Evolutionary conservation across 1,139 yeast species (phyloP), one percentile per base, ranked within the genome.

Genomic region (Pichia sp.): DNA sequence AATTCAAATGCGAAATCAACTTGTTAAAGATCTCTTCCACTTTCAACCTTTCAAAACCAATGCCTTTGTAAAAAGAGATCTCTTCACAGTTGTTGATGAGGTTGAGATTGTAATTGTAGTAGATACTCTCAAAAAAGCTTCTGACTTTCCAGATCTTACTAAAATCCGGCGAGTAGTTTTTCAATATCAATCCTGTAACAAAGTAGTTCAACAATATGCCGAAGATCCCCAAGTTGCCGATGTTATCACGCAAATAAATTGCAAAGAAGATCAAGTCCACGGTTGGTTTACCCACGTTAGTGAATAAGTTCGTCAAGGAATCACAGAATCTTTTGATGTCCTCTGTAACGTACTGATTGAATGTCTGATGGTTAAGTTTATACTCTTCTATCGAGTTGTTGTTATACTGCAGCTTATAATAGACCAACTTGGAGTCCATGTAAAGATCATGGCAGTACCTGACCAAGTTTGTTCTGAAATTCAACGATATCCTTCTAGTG

Each of bases 21-120:
- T 75, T 75, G 36, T 73, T 68, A 67, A 86, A 90, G 10, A 88
- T 79, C 49, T 77, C 78, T 49, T 71, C 72, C 55, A 90, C 79
- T 64, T 88, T 87, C 6, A 74, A 66, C 66, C 87, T 85, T 70
- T 92, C 97, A 59, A 90, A 80, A n/a, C 78, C 75, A 0, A 95
- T 85, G 34, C 98, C 98, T 67, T 90, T 92, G 68, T 90, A 92
- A 67, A 92, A 92, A 0, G 97, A 96, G 65, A 92, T 90, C 69
- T 92, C 97, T 72, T 92, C 97, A 63, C 92, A 86, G 66, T 92
- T 92, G 55, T 88, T 85, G 67, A 90, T 90, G 67, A 92, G 77
- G 66, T 89, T 87, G 63, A 90, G 75, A 66, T 92, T 96, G 60
- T 89, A 88, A 63, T 88, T 90, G 67, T 92, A 87, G 68, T 89